Evolutionary conservation across 257 asterid genomes (phyloP).

Genomic region (Marsdenia floribunda): DNA sequence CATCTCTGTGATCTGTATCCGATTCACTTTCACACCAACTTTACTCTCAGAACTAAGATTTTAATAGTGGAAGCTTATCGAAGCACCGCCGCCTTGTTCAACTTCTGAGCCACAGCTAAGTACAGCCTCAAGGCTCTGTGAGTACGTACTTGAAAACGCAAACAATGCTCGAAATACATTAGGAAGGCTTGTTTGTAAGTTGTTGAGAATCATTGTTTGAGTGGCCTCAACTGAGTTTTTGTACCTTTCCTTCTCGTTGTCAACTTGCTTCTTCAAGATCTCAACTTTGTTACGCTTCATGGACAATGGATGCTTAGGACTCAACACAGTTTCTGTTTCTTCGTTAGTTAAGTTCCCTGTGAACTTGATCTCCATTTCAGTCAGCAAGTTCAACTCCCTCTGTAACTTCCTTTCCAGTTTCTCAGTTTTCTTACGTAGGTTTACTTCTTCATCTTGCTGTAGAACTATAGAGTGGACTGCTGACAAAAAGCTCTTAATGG

Average conservation of each 20-base stretch:
- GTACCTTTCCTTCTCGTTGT: constrained; percentile 51
- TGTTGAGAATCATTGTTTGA: constrained; percentile 48
- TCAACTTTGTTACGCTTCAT: constrained; percentile 60
- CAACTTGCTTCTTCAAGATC: constrained; percentile 38
- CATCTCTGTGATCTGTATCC: not conserved
- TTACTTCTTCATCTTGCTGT: constrained; percentile 69
- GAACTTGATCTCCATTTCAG: constrained; percentile 56
- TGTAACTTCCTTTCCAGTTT: constrained; percentile 58
- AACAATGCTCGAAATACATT: constrained; percentile 52
- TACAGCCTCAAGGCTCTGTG: constrained; percentile 41
- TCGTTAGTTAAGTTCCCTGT: constrained; percentile 32
- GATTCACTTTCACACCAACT: not conserved
- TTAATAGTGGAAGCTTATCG: not conserved
- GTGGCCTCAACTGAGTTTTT: constrained; percentile 40
- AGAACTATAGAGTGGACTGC: constrained; percentile 46
- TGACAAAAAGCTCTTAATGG: constrained; percentile 54
- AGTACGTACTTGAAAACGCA: constrained; percentile 48
- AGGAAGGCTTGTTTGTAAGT: constrained; percentile 64
- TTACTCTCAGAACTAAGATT: not conserved
- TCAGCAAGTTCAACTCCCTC: constrained; percentile 40
- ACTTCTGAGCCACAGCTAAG: constrained; percentile 23
- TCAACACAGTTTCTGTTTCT: constrained; percentile 30
- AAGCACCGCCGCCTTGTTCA: constrained; percentile 27
- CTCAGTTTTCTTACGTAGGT: constrained; percentile 39
- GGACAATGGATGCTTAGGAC: constrained; percentile 54